Base-by-base conservation (phyloP, 2,329 filamentous ascomycete genomes). In the Escovopsis weberi region DNA sequence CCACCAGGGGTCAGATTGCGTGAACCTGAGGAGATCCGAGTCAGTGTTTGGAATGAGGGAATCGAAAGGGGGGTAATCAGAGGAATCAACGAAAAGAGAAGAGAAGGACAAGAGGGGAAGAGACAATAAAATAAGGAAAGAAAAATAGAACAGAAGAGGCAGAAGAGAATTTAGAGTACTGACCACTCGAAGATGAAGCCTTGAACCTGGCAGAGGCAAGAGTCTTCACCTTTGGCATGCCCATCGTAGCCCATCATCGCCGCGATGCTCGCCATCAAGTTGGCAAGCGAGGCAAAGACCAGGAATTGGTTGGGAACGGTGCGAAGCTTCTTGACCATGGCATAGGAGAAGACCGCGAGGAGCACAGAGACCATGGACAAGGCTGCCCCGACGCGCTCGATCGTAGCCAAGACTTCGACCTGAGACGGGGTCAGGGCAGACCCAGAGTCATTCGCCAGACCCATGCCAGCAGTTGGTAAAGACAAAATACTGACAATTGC, bases 1-100 rank as follows among this genome's bases (percentile, higher is more conserved):
- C 82, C 80, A 87, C 62, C 82, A 71, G 1, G 80, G 76, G 59
- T 85, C 81, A 4, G 80, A 80, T 50, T 81, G 79, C 74, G 83
- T 82, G 58, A 85, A 86, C 75, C 79, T 85, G 37, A 12, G 7
- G 15, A 33, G 12, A 9, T 4, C 12, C n/a, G 6, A 9, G n/a
- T 26, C 10, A 28, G 40, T 48, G 28, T 36, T 12, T 3, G 6
- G 11, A 26, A 10, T 23, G 10, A 7, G n/a, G 23, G 23, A 23
- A 32, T 32, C 8, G 28, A 32, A 32, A 32, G 4, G 28, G 28
- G 11, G 28, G 28, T 15, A 15, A 15, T 15, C 15, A 15, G 15
- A 15, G 15, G 15, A 15, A 15, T 15, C 15, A 15, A 15, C 15
- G 2, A 11, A 32, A 11, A 3, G 28, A 7, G 8, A 7, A 9